These are phyloP conservation scores for Vitis hybrid DNA, from an alignment of 177 flowering plant species.

Conservation along the genomic window DNA sequence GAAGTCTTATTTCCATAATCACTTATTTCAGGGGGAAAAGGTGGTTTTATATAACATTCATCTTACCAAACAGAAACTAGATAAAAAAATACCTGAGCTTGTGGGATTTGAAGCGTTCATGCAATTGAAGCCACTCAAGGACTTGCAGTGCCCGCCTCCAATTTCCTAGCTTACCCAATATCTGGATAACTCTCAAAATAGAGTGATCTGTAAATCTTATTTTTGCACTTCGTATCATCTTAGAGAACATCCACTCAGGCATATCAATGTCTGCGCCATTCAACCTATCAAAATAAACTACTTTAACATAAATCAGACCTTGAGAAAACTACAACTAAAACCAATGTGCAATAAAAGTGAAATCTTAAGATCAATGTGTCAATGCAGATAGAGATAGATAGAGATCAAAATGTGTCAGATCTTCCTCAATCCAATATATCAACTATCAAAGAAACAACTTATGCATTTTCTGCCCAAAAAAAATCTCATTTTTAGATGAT, in stretches of 20 bases:
- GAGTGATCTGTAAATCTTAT: constrained; percentile 78
- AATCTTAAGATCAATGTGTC: not conserved
- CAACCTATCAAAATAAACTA: constrained; percentile 57
- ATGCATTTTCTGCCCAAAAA: too few relatives aligned
- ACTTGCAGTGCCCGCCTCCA: constrained; percentile 90
- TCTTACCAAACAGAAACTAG: not conserved
- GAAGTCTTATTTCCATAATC: not conserved
- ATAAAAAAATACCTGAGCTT: constrained; percentile 50
- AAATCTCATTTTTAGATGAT: too few relatives aligned
- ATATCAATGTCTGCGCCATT: constrained; percentile 82
- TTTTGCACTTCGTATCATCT: constrained; percentile 77
- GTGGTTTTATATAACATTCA: not conserved
- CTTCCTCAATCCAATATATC: not conserved
- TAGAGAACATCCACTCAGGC: constrained; percentile 91
- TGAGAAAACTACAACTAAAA: not conserved
- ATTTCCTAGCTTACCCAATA: constrained; percentile 81
- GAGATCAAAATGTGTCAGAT: too few relatives aligned
- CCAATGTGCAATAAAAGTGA: not conserved
- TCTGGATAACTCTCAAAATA: constrained; percentile 72
- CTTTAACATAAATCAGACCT: constrained; percentile 19
- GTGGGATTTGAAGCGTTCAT: constrained; percentile 76
- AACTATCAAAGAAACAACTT: too few relatives aligned
- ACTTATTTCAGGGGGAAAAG: not conserved
- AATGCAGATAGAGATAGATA: not conserved
- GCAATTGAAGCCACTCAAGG: constrained; percentile 83